Percentiles rank a stretch among this genome's conserved stretches.
phyloP scores from a whole-genome alignment of 148 eudicot genomes.

The Silene latifolia region DNA sequence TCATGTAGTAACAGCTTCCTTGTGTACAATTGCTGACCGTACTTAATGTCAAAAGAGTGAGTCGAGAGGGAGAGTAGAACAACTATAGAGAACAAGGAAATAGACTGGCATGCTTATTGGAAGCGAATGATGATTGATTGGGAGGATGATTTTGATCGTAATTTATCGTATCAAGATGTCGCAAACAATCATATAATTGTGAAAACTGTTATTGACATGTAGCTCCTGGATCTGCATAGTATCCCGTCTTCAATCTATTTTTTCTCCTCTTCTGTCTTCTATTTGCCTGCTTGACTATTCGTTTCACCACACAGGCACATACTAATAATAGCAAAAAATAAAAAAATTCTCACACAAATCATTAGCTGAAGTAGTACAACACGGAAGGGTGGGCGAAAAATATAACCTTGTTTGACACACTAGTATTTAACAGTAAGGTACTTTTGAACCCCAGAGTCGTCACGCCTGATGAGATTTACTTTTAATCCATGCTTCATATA shows the following conservation, averaged over 20 bases:
- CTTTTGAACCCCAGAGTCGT: slow-evolving; percentile 33
- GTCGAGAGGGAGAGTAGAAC: too few relatives aligned
- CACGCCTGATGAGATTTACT: slow-evolving; percentile 57
- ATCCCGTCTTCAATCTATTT: slow-evolving; percentile 9
- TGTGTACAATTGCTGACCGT: too few relatives aligned
- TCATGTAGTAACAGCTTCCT: too few relatives aligned
- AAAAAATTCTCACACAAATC: slow-evolving; percentile 21
- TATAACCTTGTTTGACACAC: not conserved
- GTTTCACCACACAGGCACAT: not conserved
- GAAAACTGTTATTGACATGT: too few relatives aligned
- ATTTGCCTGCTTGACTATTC: slow-evolving; percentile 10
- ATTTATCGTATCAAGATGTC: too few relatives aligned
- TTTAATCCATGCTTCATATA: slow-evolving; percentile 90
- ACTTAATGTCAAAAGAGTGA: too few relatives aligned
- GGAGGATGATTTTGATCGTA: too few relatives aligned
- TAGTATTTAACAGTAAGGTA: slow-evolving; percentile 23
- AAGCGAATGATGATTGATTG: too few relatives aligned
- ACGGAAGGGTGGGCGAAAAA: slow-evolving; percentile 9
- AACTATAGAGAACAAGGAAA: too few relatives aligned
- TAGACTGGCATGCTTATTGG: too few relatives aligned
- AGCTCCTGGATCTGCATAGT: too few relatives aligned
- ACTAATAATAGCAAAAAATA: not conserved
- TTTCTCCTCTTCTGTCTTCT: not conserved
- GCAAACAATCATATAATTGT: too few relatives aligned
- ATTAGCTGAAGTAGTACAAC: slow-evolving; percentile 15